Evolutionary conservation across 495 filamentous ascomycete species (phyloP).

Genomic region (Podospora anserina): DNA sequence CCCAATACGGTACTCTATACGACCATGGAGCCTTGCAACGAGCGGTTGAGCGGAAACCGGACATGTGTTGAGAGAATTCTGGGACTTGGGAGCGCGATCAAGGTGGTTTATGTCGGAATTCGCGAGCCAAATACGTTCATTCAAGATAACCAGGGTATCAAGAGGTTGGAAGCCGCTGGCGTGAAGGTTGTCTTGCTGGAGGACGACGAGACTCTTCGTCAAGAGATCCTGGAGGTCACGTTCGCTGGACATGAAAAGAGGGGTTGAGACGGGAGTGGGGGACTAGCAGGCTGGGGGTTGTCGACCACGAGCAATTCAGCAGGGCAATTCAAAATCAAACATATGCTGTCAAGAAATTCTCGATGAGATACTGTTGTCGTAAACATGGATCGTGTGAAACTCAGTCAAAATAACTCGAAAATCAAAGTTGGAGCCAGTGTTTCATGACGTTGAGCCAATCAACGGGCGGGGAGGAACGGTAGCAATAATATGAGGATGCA

Average conservation of each 20-base stretch:
- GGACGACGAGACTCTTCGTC: conserved; percentile 43
- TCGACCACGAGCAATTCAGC: too few species aligned
- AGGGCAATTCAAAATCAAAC: too few species aligned
- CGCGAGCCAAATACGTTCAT: conserved; percentile 77
- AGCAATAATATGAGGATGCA: too few species aligned
- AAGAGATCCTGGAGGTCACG: conserved; percentile 67
- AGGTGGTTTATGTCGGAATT: conserved; percentile 72
- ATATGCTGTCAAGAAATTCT: too few species aligned
- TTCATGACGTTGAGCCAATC: too few species aligned
- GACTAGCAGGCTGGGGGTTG: too few species aligned
- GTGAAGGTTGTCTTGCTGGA: conserved; percentile 61
- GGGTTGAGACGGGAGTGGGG: not conserved
- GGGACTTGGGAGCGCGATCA: conserved; percentile 50
- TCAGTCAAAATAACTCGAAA: too few species aligned
- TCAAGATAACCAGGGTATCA: conserved; percentile 62
- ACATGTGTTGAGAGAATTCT: conserved; percentile 73
- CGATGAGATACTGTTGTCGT: too few species aligned
- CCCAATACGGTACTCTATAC: conserved; percentile 63
- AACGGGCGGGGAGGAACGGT: too few species aligned
- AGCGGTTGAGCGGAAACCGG: conserved; percentile 64
- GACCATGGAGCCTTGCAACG: conserved; percentile 81
- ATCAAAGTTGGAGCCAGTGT: too few species aligned
- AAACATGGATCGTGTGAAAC: too few species aligned
- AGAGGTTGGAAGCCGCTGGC: conserved; percentile 57
- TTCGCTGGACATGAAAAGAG: conserved; percentile 45